Conservation (phyloP, 106 monocot species). For the Dendrobium chrysotoxum region DNA sequence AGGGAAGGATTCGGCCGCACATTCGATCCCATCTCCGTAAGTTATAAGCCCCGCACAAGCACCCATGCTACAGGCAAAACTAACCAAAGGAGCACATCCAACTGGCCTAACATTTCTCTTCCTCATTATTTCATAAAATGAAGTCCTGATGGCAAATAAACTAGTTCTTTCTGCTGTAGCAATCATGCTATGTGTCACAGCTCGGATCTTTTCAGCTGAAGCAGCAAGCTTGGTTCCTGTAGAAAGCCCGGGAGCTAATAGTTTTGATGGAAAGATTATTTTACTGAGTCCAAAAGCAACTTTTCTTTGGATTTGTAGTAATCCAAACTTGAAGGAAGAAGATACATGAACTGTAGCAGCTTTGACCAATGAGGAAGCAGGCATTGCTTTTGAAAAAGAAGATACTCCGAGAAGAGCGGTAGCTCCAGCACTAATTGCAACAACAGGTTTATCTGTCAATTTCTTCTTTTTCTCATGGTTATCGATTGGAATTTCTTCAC, state of each 20-base stretch:
- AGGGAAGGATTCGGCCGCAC: constrained; percentile 64
- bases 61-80: constrained; percentile 62
- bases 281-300: constrained; percentile 54
- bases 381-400: constrained; percentile 69
- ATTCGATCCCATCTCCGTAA: constrained; percentile 87
- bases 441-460: constrained; percentile 53
- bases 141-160: constrained; percentile 65
- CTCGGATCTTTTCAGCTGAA: constrained; percentile 78
- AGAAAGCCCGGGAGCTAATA: constrained; percentile 29
- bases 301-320: constrained; percentile 57
- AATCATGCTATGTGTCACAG: constrained; percentile 60
- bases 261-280: constrained; percentile 46
- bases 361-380: constrained; percentile 63
- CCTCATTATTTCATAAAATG: constrained; percentile 92
- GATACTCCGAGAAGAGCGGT: constrained; percentile 71
- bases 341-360: constrained; percentile 33
- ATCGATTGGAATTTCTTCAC: constrained; percentile 7
- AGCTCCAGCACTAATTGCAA: constrained; percentile 82
- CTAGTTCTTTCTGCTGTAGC: constrained; percentile 68
- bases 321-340: constrained; percentile 26
- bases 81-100: constrained; percentile 51
- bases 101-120: constrained; percentile 23
- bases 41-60: constrained; percentile 57
- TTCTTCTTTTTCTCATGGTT: constrained; percentile 30
- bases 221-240: constrained; percentile 38